Base-by-base conservation (phyloP, 1,139 yeast genomes). In the Wickerhamomyces sp. region DNA sequence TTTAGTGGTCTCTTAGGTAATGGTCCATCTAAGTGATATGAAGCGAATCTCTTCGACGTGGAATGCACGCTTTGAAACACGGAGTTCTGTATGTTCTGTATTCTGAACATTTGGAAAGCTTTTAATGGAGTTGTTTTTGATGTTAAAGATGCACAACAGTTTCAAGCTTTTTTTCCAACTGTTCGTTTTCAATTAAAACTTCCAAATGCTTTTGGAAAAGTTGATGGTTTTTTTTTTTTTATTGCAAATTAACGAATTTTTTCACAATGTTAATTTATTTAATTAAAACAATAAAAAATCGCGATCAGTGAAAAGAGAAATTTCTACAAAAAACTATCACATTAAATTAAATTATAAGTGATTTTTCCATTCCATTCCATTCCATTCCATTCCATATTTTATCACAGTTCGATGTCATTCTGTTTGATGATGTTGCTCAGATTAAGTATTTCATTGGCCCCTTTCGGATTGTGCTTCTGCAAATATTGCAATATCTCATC, bases 351-450 rank as follows among this genome's bases (percentile, higher is more conserved):
- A n/a, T n/a, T n/a, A n/a, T n/a, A n/a, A n/a, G n/a, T n/a, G n/a
- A n/a, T n/a, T n/a, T n/a, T n/a, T n/a, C n/a, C n/a, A n/a, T n/a
- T n/a, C n/a, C n/a, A n/a, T n/a, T n/a, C n/a, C n/a, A n/a, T n/a
- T n/a, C n/a, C n/a, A n/a, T n/a, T n/a, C n/a, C n/a, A n/a, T 8
- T 7, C 3, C 13, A 8, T 16, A 14, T 7, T 13, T 2, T 7
- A 7, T 21, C 24, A 39, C 15, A 36, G 13, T 20, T 36, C 45
- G 9, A 43, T 14, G 28, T 51, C 53, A 20, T 68, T 78, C 54
- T 68, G 81, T 52, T 67, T 77, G 47, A 72, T 64, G 44, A 67
- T 60, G 20, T 78, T 79, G 5, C 71, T 64, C 27, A 81, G 57
- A 7, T 56, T 52, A 13, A 55, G 54, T 21, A 78, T 51, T 40